phyloP scores from a whole-genome alignment of 768 basidiomycete species.

The Trametes villosa region DNA sequence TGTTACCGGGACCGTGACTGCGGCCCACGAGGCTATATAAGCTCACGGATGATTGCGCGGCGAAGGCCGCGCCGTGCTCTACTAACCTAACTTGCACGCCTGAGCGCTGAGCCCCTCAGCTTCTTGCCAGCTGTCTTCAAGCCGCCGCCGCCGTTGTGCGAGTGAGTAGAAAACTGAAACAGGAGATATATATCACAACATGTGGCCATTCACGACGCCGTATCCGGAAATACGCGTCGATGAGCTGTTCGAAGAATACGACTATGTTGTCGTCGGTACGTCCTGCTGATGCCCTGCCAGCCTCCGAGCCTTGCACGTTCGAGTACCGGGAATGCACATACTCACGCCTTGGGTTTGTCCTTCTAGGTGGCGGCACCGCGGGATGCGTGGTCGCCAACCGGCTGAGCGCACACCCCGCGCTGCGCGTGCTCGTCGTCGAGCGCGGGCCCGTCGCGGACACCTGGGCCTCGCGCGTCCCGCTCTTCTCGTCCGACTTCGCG shows the following conservation, averaged over 20 bases:
- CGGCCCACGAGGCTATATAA: too few species aligned
- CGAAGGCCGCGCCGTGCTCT: too few species aligned
- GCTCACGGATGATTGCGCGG: too few species aligned
- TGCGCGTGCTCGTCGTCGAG: slow-evolving; percentile 39
- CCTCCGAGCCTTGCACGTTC: not conserved
- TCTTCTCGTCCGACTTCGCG: slow-evolving; percentile 36
- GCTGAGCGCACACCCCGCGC: slow-evolving; percentile 36
- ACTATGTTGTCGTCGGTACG: slow-evolving; percentile 34
- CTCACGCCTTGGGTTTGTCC: not conserved
- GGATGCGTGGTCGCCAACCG: slow-evolving; percentile 44
- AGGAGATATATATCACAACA: too few species aligned
- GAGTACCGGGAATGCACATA: not conserved
- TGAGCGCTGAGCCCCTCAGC: too few species aligned
- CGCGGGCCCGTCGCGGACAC: slow-evolving; percentile 33
- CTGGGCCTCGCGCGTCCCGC: slow-evolving; percentile 36
- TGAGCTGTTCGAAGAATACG: slow-evolving; percentile 23
- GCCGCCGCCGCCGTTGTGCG: too few species aligned
- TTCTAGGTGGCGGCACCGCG: slow-evolving; percentile 38
- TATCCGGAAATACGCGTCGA: slow-evolving; percentile 20
- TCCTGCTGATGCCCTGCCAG: not conserved
- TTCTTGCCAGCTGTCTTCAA: too few species aligned
- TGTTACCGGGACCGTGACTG: too few species aligned
- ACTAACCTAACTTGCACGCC: too few species aligned
- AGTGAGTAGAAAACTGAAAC: too few species aligned
- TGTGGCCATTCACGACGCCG: slow-evolving; percentile 29